These are phyloP conservation scores for Lichtheimia ramosa DNA, from an alignment of 371 early-diverging fungal species.

Conservation along the genomic window DNA sequence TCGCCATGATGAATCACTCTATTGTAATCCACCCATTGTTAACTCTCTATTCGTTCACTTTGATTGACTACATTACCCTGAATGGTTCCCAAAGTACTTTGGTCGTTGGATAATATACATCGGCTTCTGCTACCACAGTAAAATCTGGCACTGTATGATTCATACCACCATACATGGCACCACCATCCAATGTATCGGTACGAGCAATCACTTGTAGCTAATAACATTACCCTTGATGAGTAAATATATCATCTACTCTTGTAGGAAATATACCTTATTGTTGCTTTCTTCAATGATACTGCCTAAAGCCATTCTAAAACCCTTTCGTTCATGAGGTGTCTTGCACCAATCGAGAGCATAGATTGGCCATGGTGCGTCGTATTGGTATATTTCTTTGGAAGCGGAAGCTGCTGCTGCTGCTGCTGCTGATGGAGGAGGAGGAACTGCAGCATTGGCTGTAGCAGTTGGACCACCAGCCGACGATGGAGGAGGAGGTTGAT, in stretches of 20 bases:
- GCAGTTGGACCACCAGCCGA: neutral
- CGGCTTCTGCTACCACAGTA: slow-evolving; percentile 66
- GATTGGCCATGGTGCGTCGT: slow-evolving; percentile 79
- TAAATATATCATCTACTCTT: neutral
- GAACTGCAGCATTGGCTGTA: neutral
- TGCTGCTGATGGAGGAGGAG: slow-evolving; percentile 1
- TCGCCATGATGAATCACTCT: slow-evolving; percentile 18
- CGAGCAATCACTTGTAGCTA: slow-evolving; percentile 40
- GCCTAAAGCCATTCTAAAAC: slow-evolving; percentile 75
- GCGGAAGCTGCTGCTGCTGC: slow-evolving; percentile 3
- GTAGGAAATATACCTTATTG: slow-evolving; percentile 63
- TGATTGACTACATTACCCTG: slow-evolving; percentile 42
- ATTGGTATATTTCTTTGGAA: slow-evolving; percentile 71
- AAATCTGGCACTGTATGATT: slow-evolving; percentile 53
- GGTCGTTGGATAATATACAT: slow-evolving; percentile 80
- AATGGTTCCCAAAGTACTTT: slow-evolving; percentile 84
- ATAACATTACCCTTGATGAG: neutral
- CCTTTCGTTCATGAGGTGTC: slow-evolving; percentile 49
- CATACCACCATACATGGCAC: slow-evolving; percentile 12
- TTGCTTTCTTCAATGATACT: slow-evolving; percentile 73
- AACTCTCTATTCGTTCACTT: too few species aligned
- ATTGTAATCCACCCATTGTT: too few species aligned
- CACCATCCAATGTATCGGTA: slow-evolving; percentile 34
- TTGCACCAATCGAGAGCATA: slow-evolving; percentile 84
- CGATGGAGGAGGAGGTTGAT: slow-evolving; percentile 4